Percentiles rank a stretch among this genome's conserved stretches.
Evolutionary conservation across 306 rosid genomes (phyloP).

Genomic region (Datisca glomerata): DNA sequence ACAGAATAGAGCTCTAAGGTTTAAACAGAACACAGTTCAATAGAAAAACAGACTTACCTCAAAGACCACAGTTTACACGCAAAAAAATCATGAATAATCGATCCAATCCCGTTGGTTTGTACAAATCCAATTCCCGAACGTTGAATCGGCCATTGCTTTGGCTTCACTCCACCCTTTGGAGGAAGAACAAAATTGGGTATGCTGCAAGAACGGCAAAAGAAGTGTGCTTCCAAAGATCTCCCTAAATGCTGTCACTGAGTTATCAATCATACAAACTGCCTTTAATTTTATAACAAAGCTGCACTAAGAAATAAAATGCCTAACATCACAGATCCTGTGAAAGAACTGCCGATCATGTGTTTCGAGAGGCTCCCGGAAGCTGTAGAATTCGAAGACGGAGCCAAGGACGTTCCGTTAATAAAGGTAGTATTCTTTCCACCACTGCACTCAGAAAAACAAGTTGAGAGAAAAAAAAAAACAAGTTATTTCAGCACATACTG

Average conservation of each 20-base stretch:
- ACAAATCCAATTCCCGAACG: too few species aligned
- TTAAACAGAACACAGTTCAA: too few species aligned
- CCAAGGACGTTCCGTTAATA: conserved; percentile 34
- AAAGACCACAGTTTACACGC: too few species aligned
- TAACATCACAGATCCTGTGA: conserved; percentile 33
- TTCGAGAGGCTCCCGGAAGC: conserved; percentile 46
- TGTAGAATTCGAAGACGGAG: conserved; percentile 54
- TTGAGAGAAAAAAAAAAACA: conserved; percentile 2
- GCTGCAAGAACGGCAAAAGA: neutral
- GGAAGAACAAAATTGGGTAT: conserved; percentile 53
- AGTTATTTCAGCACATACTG: neutral
- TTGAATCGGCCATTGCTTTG: too few species aligned
- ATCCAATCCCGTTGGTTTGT: too few species aligned
- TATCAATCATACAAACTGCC: conserved; percentile 8
- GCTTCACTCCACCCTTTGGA: conserved; percentile 1
- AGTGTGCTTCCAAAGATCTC: neutral
- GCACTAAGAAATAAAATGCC: conserved; percentile 31
- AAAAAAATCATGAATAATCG: too few species aligned
- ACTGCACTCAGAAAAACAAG: conserved; percentile 24
- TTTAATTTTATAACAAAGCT: conserved; percentile 31
- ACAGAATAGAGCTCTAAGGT: too few species aligned
- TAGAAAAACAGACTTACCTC: too few species aligned
- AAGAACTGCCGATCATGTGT: conserved; percentile 26
- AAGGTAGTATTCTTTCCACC: conserved; percentile 35
- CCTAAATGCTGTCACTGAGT: conserved; percentile 13